These are phyloP conservation scores for Pseudogymnoascus sp. DNA, from an alignment of 2,329 filamentous ascomycete species.

Conservation along the genomic window DNA sequence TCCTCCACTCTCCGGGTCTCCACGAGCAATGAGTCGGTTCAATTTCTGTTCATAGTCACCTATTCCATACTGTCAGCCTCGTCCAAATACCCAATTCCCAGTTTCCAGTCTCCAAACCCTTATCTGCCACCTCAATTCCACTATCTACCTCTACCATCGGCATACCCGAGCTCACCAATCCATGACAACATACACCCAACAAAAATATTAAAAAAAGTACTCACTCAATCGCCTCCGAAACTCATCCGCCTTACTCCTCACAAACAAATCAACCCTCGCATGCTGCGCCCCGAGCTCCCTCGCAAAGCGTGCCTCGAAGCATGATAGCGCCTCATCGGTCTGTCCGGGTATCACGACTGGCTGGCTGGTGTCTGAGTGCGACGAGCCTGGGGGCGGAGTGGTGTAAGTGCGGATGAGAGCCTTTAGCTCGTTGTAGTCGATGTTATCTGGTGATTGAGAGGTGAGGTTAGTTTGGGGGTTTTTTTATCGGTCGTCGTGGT, in stretches of 20 bases:
- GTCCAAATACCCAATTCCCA: neutral
- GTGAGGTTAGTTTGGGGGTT: neutral
- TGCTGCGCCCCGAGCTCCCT: conserved; percentile 64
- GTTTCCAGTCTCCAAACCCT: neutral
- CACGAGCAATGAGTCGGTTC: conserved; percentile 26
- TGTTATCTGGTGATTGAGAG: conserved; percentile 52
- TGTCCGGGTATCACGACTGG: conserved; percentile 70
- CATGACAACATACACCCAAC: neutral
- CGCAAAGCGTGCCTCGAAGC: conserved; percentile 66
- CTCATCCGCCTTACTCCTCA: conserved; percentile 71
- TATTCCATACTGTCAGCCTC: conserved; percentile 24
- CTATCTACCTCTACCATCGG: neutral
- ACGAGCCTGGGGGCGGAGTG: conserved; percentile 53
- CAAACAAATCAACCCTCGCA: conserved; percentile 68
- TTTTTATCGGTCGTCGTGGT: neutral
- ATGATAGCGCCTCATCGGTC: conserved; percentile 45
- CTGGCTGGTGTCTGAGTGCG: conserved; percentile 28
- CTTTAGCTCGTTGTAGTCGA: conserved; percentile 84
- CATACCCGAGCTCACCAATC: neutral
- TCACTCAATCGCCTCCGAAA: conserved; percentile 54
- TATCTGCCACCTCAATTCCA: neutral
- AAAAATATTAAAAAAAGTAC: neutral
- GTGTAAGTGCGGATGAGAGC: conserved; percentile 76
- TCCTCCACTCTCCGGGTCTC: neutral
- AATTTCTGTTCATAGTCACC: conserved; percentile 45